phyloP scores from a whole-genome alignment of 179 eudicot genomes.

The Beta macrorhiza region DNA sequence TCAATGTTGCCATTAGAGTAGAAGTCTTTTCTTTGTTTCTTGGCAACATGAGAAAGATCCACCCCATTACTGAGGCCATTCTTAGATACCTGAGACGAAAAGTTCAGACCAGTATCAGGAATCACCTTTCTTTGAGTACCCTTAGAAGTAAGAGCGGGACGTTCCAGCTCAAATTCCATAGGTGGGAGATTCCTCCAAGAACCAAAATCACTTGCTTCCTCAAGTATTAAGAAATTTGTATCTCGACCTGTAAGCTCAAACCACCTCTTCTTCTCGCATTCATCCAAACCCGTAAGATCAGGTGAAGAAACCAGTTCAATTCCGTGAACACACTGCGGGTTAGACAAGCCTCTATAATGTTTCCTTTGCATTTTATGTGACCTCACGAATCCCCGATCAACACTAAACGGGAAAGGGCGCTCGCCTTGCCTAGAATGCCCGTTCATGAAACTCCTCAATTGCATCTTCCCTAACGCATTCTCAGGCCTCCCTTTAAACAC shows the following conservation, averaged over 20 bases:
- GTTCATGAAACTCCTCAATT: slow-evolving; percentile 76
- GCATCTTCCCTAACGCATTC: slow-evolving; percentile 72
- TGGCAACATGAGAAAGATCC: slow-evolving; percentile 45
- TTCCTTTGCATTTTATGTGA: slow-evolving; percentile 94
- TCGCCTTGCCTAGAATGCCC: slow-evolving; percentile 89
- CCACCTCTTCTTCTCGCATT: slow-evolving; percentile 72
- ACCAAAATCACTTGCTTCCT: slow-evolving; percentile 72
- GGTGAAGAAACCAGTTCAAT: slow-evolving; percentile 67
- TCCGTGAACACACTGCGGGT: slow-evolving; percentile 94
- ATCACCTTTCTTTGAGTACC: slow-evolving; percentile 40
- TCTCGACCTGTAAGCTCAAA: slow-evolving; percentile 75
- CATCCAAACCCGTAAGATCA: slow-evolving; percentile 51
- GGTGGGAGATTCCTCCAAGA: slow-evolving; percentile 78
- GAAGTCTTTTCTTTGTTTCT: slow-evolving; percentile 46
- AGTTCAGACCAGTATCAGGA: slow-evolving; percentile 46
- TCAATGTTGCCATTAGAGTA: slow-evolving; percentile 40
- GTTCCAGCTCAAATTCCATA: slow-evolving; percentile 71
- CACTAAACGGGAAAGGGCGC: slow-evolving; percentile 72
- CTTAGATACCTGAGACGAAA: slow-evolving; percentile 39
- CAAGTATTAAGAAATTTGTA: slow-evolving; percentile 49
- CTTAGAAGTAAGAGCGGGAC: slow-evolving; percentile 39
- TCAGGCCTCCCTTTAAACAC: slow-evolving; percentile 70
- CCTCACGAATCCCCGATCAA: slow-evolving; percentile 72
- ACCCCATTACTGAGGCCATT: slow-evolving; percentile 39
- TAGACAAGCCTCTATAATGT: slow-evolving; percentile 80